Base-by-base conservation (phyloP, 805 yeast species). In the Candida argentea region DNA sequence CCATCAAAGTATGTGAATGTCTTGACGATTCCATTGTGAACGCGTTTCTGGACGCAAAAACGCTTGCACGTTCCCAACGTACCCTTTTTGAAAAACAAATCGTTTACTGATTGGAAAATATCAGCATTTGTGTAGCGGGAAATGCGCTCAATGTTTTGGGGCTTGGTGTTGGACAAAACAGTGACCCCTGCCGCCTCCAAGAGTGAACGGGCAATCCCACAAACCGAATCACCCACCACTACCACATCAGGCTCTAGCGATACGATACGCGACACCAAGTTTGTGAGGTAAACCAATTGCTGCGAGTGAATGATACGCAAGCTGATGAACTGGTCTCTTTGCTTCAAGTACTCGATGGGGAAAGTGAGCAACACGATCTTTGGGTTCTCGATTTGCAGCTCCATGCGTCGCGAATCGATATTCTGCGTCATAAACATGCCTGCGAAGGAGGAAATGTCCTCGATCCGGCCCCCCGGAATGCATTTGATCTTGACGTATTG, bases 351-450 rank as follows among this genome's bases (percentile, higher is more conserved):
- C 45, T 87, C 97, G 15, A 91, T 57, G 0, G 96, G 95, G 43
- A 91, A 91, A 64, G 86, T 77, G 5, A 91, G 65, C 11, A 93
- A 61, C 33, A 89, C 73, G 22, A 91, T 80, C 30, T 76, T 69
- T 0, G 99, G 97, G 28, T 70, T 65, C 0, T 47, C 43, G 5
- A 93, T 61, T 14, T 49, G 45, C 5, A 71, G 50, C 0, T 85
- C 71, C 98, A 91, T 93, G 2, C 69, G 50, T 43, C 78, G 83
- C 21, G 82, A 61, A 3, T 95, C 94, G 24, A 87, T 59, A 11
- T 76, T 73, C 39, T 86, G 85, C 0, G 96, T 80, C 51, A 87
- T 85, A 3, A 84, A 79, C 4, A 84, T 53, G 1, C 98, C 99
- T 43, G 80, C 76, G 3, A 89, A 50, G 17, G 71, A 67, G 16